Base-by-base conservation (phyloP, 148 eudicot genomes). In the Selenicereus undatus region DNA sequence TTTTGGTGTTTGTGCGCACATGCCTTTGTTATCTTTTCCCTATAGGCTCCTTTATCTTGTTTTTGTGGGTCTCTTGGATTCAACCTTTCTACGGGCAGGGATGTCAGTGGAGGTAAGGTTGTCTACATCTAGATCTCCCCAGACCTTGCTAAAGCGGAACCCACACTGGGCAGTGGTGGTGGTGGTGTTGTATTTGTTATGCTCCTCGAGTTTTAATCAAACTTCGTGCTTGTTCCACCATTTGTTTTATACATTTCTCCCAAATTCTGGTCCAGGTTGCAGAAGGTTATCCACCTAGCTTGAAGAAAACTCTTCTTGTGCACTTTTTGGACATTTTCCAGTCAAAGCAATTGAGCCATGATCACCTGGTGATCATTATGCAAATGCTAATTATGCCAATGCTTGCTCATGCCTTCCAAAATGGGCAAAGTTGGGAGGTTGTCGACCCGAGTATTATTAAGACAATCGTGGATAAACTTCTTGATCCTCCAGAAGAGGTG, bases 401-500 rank as follows among this genome's bases (percentile, higher is more conserved):
- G 95, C 87, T 97, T 87, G 97, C 97, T 83, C 97, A 97, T 89
- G 93, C 99, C 75, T 97, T 97, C 80, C 98, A 94, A 84, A 97
- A 85, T 92, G 91, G 88, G 82, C 98, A 97, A 84, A 97, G 94
- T 72, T 94, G 97, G 99, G 99, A 97, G 85, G 99, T 97, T 65
- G 90, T 97, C 79, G 99, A 97, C 78, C 87, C 94, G 54, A 83
- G 90, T 77, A 92, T 92, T 56, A 82, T 97, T 52, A 97, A 94
- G 86, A 97, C 95, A 52, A 89, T 97, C 20, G 98, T 94, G 43
- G 98, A 97, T 83, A 94, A 89, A 83, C 94, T 97, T 84, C 97
- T 97, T 72, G 98, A 97, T 79, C 99, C 99, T 79, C 98, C 97
- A 30, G 98, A 97, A 85, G 98, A 94, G 98, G 99, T 94, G 99